Evolutionary conservation across 139 green algal species (phyloP).

Genomic region (Axilococcus clingmanii): DNA sequence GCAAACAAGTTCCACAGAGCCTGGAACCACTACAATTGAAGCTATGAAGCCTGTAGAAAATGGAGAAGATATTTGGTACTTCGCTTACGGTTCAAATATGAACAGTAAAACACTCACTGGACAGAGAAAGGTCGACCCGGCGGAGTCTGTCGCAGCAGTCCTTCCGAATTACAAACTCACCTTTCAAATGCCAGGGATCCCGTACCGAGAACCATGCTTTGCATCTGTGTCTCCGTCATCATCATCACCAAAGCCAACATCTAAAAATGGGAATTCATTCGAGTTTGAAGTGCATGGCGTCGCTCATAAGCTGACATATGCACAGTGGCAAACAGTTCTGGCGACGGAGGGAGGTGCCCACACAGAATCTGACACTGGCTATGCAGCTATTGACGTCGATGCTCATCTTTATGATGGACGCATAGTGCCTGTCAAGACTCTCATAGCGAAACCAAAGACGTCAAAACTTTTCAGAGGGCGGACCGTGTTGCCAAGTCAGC

Average conservation of each 20-base stretch:
- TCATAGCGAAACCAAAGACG: not conserved
- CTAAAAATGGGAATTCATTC: not conserved
- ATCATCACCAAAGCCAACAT: too few relatives aligned
- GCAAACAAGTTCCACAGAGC: too few relatives aligned
- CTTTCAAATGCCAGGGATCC: conserved; percentile 10
- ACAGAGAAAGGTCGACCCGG: conserved; percentile 13
- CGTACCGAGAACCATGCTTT: conserved; percentile 15
- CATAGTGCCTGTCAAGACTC: conserved; percentile 1
- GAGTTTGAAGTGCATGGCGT: conserved; percentile 20
- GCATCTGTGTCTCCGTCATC: too few relatives aligned
- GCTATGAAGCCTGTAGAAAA: not conserved
- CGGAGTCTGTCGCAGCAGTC: conserved; percentile 5
- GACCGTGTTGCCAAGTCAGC: conserved; percentile 4
- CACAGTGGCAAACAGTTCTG: conserved; percentile 6
- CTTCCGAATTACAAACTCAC: conserved; percentile 9
- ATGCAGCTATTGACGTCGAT: conserved; percentile 3
- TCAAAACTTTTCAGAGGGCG: conserved; percentile 6
- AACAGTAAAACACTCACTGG: conserved; percentile 7
- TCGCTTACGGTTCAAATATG: conserved; percentile 7
- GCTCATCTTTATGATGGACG: conserved; percentile 8
- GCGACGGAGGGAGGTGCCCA: conserved; percentile 16
- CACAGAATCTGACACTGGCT: conserved; percentile 2
- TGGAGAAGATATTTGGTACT: not conserved
- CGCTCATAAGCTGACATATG: conserved; percentile 8
- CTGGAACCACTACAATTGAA: too few relatives aligned